These are phyloP conservation scores for Dillenia suffruticosa DNA, from an alignment of 164 flowering plant species.

Conservation along the genomic window DNA sequence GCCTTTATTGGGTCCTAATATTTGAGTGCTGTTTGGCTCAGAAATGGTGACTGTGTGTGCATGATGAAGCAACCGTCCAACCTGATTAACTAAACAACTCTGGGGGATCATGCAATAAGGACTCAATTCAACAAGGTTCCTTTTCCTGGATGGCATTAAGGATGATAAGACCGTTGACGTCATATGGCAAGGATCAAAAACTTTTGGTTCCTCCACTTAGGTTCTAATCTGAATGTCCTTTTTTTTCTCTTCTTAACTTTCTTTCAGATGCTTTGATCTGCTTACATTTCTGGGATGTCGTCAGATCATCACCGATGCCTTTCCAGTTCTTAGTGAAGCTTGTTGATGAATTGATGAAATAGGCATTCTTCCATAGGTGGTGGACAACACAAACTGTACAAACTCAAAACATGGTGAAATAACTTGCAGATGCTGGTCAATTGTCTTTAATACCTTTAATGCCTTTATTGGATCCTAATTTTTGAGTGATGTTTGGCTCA, in stretches of 20 bases:
- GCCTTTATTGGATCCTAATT: background rate
- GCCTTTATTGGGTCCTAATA: background rate
- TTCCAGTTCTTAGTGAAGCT: constrained; percentile 49
- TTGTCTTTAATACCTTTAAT: constrained; percentile 9
- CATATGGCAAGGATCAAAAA: constrained; percentile 83
- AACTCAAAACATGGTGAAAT: constrained; percentile 50
- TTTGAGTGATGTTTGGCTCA: constrained; percentile 20
- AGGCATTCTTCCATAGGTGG: constrained; percentile 96
- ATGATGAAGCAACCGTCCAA: constrained; percentile 87
- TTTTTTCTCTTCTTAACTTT: background rate
- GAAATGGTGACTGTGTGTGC: constrained; percentile 98
- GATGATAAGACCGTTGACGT: constrained; percentile 81
- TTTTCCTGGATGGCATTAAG: constrained; percentile 83
- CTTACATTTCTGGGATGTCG: constrained; percentile 6
- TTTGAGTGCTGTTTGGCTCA: constrained; percentile 20
- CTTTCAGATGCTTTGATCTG: constrained; percentile 6
- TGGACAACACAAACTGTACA: constrained; percentile 57
- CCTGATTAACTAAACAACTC: constrained; percentile 93
- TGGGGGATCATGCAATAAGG: constrained; percentile 66
- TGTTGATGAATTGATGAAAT: background rate
- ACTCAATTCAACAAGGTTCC: constrained; percentile 65
- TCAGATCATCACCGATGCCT: constrained; percentile 75
- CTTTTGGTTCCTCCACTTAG: constrained; percentile 80
- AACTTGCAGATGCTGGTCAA: constrained; percentile 64
- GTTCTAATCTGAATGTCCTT: constrained; percentile 22